Conservation (phyloP, 2,329 filamentous ascomycete genomes). For the Cordyceps javanica region DNA sequence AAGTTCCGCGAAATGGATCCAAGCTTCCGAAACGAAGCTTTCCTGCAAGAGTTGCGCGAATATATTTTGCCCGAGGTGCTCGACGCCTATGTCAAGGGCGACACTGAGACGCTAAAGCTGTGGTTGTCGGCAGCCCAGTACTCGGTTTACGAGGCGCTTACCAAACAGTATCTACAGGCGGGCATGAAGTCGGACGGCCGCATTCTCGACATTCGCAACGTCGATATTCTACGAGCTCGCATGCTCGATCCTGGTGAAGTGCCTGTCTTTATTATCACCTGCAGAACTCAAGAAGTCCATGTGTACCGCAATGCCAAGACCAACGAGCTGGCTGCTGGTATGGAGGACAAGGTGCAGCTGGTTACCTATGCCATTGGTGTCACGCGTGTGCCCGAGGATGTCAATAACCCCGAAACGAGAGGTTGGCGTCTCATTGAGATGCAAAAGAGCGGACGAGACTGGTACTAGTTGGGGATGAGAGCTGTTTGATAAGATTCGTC, state of each 20-base stretch:
- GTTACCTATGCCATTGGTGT: conserved; percentile 98
- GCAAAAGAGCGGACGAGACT: conserved; percentile 96
- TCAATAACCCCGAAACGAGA: conserved; percentile 92
- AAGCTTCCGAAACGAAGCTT: conserved; percentile 88
- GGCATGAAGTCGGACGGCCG: conserved; percentile 92
- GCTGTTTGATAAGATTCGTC: background rate
- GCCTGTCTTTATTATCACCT: conserved; percentile 95
- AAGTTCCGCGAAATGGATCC: conserved; percentile 96
- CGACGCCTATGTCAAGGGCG: conserved; percentile 96
- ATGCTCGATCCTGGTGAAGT: conserved; percentile 82
- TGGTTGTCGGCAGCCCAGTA: conserved; percentile 97
- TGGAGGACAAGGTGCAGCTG: conserved; percentile 98
- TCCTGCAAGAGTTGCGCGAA: conserved; percentile 90
- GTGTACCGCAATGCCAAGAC: conserved; percentile 92
- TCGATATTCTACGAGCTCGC: conserved; percentile 77
- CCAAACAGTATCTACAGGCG: conserved; percentile 89
- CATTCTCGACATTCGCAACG: conserved; percentile 90
- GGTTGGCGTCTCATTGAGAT: conserved; percentile 97
- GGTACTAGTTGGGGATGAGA: conserved; percentile 38
- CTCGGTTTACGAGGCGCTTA: conserved; percentile 92
- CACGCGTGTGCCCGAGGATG: conserved; percentile 87
- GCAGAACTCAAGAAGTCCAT: conserved; percentile 94
- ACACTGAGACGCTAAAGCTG: conserved; percentile 80
- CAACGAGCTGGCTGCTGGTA: conserved; percentile 82
- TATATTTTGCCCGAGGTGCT: conserved; percentile 97